Base-by-base conservation (phyloP, 2,329 filamentous ascomycete genomes). In the Conoideocrella luteorostrata region DNA sequence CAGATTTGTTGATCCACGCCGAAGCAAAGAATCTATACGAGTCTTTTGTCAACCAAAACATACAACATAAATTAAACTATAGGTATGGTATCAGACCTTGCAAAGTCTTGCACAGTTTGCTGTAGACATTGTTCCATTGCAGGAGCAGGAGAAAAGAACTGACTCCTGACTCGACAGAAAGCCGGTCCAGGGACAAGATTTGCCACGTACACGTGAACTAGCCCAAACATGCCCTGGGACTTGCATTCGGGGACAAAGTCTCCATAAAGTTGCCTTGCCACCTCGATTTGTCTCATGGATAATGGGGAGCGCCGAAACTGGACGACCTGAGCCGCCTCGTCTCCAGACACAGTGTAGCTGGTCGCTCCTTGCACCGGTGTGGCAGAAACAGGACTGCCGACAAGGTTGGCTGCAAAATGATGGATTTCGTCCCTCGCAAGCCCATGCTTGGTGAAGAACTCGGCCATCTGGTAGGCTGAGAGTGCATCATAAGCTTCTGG, bases 1-100 rank as follows among this genome's bases (percentile, higher is more conserved):
- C 3, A 29, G 28, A 39, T 23, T 33, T 36, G 17, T 50, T 49
- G 6, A 29, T 41, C 48, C 50, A 55, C 12, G 48, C 50, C 7
- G 36, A 43, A 40, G 50, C 48, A 40, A 55, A 52, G 39, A 54
- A 51, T 36, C 50, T 53, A 45, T 11, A 15, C 33, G 23, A 33
- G 22, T 17, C n/a, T n/a, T n/a, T n/a, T n/a, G n/a, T n/a, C n/a
- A n/a, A n/a, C n/a, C n/a, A n/a, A n/a, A n/a, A n/a, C n/a, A n/a
- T n/a, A n/a, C n/a, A 39, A 34, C 29, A 30, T 29, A 12, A 39
- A 20, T 4, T 38, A 6, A 22, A 11, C 20, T 13, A 32, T 11
- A 29, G n/a, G 18, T 28, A 42, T n/a, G n/a, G 20, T 13, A 18
- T 43, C 39, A 32, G 18, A 49, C 47, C 46, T 50, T 28, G 47